Conservation (phyloP, 225 moss, liverwort and hornwort species). For the Takakia lepidozioides region DNA sequence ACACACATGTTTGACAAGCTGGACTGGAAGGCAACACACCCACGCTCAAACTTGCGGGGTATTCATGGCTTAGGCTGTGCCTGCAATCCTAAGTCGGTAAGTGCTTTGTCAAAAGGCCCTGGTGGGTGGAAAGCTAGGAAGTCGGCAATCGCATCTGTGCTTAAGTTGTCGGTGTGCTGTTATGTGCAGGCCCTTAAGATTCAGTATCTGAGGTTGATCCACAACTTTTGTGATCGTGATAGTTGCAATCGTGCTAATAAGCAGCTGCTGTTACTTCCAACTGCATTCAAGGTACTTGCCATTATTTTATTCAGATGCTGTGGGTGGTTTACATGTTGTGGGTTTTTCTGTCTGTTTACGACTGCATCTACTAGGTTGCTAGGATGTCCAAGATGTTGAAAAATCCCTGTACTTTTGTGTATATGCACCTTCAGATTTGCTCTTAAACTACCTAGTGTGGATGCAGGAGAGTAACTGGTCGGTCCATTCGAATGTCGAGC, state of each 20-base stretch:
- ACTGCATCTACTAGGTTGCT: no score
- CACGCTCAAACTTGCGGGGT: slow-evolving; percentile 25
- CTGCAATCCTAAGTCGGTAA: slow-evolving; percentile 68
- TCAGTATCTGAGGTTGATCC: slow-evolving; percentile 61
- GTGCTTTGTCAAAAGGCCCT: no score
- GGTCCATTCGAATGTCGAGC: slow-evolving; percentile 17
- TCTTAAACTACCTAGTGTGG: no score
- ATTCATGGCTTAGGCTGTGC: slow-evolving; percentile 54
- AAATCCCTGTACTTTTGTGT: no score
- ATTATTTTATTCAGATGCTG: no score
- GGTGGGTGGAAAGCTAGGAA: background rate
- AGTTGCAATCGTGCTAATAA: slow-evolving; percentile 69
- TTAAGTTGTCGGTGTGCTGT: background rate
- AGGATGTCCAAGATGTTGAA: no score
- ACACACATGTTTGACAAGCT: slow-evolving; percentile 61
- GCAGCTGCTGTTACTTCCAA: slow-evolving; percentile 50
- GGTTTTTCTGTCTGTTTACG: no score
- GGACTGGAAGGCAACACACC: slow-evolving; percentile 42
- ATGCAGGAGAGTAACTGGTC: slow-evolving; percentile 20
- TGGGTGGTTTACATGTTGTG: no score
- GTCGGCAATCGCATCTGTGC: background rate
- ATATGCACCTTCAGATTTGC: no score
- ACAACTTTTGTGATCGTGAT: slow-evolving; percentile 74
- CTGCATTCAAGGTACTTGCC: slow-evolving; percentile 35
- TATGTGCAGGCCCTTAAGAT: slow-evolving; percentile 66